A percentile compares a stretch with the other conserved stretches of the same genome.
phyloP scores from a whole-genome alignment of 495 filamentous ascomycete genomes.

The Neurospora africana region DNA sequence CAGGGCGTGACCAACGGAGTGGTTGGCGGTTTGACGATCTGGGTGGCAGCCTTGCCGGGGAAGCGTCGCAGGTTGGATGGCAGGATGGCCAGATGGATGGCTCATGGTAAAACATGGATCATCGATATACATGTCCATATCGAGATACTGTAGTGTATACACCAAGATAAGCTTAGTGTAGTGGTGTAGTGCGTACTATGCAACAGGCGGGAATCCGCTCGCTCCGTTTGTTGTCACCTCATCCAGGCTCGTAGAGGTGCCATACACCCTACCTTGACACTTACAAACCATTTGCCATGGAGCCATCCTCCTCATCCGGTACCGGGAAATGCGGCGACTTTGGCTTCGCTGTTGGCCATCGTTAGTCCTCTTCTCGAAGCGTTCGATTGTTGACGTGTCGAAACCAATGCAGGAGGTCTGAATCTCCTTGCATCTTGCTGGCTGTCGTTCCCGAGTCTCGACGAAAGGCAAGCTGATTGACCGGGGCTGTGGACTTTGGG shows the following conservation, averaged over 20 bases:
- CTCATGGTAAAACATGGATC: background rate
- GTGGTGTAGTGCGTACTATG: background rate
- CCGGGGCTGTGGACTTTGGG: background rate
- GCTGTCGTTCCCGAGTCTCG: background rate
- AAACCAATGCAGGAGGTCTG: background rate
- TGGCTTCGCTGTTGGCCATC: background rate
- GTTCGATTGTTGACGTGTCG: background rate
- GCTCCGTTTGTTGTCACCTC: background rate
- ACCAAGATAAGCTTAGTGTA: background rate
- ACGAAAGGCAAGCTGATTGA: background rate
- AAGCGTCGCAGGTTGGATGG: background rate
- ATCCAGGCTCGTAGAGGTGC: background rate
- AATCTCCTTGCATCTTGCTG: constrained; percentile 1
- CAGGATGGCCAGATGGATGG: background rate
- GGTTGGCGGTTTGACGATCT: background rate
- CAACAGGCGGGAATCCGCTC: background rate
- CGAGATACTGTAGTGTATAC: background rate
- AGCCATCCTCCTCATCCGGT: background rate
- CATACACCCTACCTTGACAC: no score
- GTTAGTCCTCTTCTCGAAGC: background rate
- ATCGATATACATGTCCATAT: background rate
- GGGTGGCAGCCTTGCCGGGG: background rate
- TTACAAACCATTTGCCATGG: background rate
- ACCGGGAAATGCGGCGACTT: background rate
- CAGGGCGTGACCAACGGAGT: background rate